Evolutionary conservation across 306 rosid genomes (phyloP).

Genomic region (Lupinus albus): DNA sequence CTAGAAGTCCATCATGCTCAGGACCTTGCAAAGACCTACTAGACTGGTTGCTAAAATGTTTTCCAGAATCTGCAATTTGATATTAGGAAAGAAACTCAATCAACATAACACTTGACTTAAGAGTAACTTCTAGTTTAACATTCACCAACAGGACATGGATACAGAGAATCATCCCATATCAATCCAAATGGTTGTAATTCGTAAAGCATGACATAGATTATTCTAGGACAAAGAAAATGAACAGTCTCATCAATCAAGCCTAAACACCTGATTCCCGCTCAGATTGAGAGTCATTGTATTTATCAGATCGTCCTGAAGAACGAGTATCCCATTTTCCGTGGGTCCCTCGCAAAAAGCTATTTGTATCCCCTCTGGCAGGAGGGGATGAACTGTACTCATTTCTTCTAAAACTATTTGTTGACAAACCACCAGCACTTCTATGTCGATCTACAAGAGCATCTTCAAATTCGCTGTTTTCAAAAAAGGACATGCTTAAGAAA

Average conservation of each 20-base stretch:
- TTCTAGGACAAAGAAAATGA: neutral
- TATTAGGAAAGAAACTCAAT: slow-evolving; percentile 37
- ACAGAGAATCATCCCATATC: slow-evolving; percentile 12
- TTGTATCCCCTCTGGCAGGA: slow-evolving; percentile 70
- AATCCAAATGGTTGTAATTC: slow-evolving; percentile 19
- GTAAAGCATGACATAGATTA: slow-evolving; percentile 5
- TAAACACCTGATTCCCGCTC: slow-evolving; percentile 83
- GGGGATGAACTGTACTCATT: slow-evolving; percentile 82
- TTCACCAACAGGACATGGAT: slow-evolving; percentile 22
- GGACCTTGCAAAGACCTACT: slow-evolving; percentile 79
- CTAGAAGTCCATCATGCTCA: slow-evolving; percentile 99
- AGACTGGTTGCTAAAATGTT: slow-evolving; percentile 66
- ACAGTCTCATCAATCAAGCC: slow-evolving; percentile 35
- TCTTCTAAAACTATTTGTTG: slow-evolving; percentile 65
- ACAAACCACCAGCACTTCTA: slow-evolving; percentile 65
- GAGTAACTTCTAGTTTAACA: slow-evolving; percentile 31
- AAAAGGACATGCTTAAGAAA: slow-evolving; percentile 7
- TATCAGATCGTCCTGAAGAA: slow-evolving; percentile 74
- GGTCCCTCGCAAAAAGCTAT: slow-evolving; percentile 60
- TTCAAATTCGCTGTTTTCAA: slow-evolving; percentile 69
- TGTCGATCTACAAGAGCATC: slow-evolving; percentile 71
- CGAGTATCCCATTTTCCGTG: slow-evolving; percentile 91
- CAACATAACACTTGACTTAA: slow-evolving; percentile 21
- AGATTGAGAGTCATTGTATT: slow-evolving; percentile 77
- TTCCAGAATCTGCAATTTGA: slow-evolving; percentile 68